phyloP scores from a whole-genome alignment of 345 rosid genomes.

The Melaleuca quinquenervia region DNA sequence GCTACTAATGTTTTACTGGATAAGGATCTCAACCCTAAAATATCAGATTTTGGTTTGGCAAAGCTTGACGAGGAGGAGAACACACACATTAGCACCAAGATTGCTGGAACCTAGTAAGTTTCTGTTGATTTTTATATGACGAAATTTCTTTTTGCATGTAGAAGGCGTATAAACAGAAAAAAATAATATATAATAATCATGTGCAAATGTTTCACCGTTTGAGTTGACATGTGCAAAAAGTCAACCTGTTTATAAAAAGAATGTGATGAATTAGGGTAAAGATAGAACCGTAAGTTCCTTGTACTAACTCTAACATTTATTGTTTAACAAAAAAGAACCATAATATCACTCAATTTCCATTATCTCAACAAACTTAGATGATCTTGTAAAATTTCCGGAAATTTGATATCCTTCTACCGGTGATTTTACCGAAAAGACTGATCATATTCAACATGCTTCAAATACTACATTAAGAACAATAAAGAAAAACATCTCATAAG shows the following conservation, averaged over 20 bases:
- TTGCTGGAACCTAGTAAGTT: constrained; percentile 25
- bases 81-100: constrained; percentile 22
- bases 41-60: constrained; percentile 33
- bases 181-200: neutral
- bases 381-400: neutral
- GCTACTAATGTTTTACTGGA: constrained; percentile 24
- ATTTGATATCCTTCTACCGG: neutral
- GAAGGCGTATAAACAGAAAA: neutral
- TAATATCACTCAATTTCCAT: neutral
- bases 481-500: neutral
- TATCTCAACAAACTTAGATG: neutral
- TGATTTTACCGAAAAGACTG: neutral
- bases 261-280: neutral
- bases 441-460: neutral
- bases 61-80: constrained; percentile 22
- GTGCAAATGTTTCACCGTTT: neutral
- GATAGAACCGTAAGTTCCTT: neutral
- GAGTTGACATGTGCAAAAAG: neutral
- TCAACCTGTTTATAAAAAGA: neutral
- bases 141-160: neutral
- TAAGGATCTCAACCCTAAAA: constrained; percentile 15
- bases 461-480: neutral
- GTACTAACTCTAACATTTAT: neutral
- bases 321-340: neutral
- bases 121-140: neutral